Evolutionary conservation across 1,284 basidiomycete species (phyloP), one percentile per base, ranked within the genome.

Genomic region (Fomitopsis palustris): DNA sequence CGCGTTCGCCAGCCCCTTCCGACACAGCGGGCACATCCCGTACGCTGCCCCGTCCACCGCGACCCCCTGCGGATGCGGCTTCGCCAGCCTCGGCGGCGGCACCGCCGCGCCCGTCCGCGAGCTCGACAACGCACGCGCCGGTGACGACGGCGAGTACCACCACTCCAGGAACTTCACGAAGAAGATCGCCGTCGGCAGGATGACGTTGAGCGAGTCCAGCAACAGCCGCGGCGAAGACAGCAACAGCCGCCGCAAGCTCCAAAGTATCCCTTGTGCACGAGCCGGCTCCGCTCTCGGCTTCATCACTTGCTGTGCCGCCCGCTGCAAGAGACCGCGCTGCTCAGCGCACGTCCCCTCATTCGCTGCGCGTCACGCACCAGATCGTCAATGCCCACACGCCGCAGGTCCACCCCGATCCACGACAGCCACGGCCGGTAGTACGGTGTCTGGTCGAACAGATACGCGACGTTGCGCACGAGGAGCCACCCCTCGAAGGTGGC

Each of bases 131-230:
- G 85, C 80, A 58, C 86, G 81, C 63, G 89, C 83, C n/a, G 96
- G 95, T 2, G 96, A 98, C 31, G 86, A 85, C 9, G 96, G 93
- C 17, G 95, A 96, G 74, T 98, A 99, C 96, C 97, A 99, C 96
- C 97, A 99, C 75, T 99, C 95, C 33, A 98, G 80, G 74, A 99
- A 96, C 75, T 97, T 98, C 79, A 99, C 84, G 72, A 95, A 90
- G 74, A 99, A 97, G 61, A 99, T 96, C 37, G 94, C 88, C 3
- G 92, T 92, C 2, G 97, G 95, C 10, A 97, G 83, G 16, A 96
- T 81, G 49, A 96, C 79, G 64, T 90, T 87, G 51, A 96, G 78
- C 1, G 89, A 93, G 69, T 92, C 88, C 39, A 93, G 78, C 8
- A 91, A 65, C 45, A 87, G 72, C 49, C 79, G 80, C 5, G 90